phyloP scores from a whole-genome alignment of 345 rosid species.

The Trapa incisa region DNA sequence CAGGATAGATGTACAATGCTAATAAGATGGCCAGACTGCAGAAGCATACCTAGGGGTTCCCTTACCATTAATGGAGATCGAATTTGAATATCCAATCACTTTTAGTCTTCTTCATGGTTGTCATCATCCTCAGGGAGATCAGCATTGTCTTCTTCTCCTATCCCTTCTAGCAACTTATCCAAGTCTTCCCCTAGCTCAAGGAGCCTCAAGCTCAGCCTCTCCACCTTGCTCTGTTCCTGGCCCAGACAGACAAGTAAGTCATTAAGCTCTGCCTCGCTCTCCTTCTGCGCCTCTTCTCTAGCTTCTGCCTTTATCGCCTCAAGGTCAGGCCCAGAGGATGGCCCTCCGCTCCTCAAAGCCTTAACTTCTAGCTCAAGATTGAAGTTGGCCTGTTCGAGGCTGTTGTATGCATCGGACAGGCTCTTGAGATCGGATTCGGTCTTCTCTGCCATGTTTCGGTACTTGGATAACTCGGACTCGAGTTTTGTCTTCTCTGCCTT shows the following conservation, averaged over 20 bases:
- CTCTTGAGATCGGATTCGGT: conserved; percentile 75
- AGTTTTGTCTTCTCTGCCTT: conserved; percentile 59
- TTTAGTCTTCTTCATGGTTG: conserved; percentile 45
- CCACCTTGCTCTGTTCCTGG: conserved; percentile 94
- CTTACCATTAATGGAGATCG: no score
- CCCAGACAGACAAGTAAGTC: conserved; percentile 97
- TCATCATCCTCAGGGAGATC: conserved; percentile 65
- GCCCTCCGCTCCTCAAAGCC: conserved; percentile 54
- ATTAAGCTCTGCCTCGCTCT: conserved; percentile 82
- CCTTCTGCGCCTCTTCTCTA: conserved; percentile 90
- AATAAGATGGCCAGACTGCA: background rate
- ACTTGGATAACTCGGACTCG: conserved; percentile 55
- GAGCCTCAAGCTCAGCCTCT: conserved; percentile 59
- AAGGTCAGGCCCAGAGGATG: conserved; percentile 27
- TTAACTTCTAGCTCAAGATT: conserved; percentile 68
- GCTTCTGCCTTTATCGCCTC: conserved; percentile 71
- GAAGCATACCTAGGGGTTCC: background rate
- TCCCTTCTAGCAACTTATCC: conserved; percentile 68
- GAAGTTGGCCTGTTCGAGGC: conserved; percentile 71
- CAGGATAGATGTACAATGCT: background rate
- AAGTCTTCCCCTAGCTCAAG: conserved; percentile 81
- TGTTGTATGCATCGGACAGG: conserved; percentile 82
- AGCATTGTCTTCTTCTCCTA: conserved; percentile 49
- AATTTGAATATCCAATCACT: background rate
- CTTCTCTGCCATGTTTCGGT: conserved; percentile 60